phyloP scores from a whole-genome alignment of 306 rosid species.

The Boehmeria nivea region DNA sequence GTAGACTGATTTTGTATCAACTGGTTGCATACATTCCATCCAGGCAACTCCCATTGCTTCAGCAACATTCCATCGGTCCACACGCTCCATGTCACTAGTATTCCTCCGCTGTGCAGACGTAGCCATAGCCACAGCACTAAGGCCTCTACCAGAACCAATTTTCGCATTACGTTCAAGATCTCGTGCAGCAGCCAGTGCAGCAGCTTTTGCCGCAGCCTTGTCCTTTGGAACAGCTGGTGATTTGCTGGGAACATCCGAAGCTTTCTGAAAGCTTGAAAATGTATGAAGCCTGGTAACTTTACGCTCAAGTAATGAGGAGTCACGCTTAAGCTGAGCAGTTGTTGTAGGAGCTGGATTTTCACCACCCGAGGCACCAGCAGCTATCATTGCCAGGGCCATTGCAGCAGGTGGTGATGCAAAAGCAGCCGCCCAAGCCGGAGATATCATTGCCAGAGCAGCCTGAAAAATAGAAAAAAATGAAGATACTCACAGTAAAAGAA shows the following conservation, averaged over 20 bases:
- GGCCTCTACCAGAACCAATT: conserved; percentile 98
- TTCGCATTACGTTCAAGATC: conserved; percentile 75
- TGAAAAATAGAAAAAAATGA: conserved; percentile 12
- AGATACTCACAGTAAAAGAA: neutral
- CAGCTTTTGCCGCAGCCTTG: conserved; percentile 96
- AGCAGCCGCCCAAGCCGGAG: conserved; percentile 99
- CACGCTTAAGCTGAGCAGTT: conserved; percentile 64
- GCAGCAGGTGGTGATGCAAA: conserved; percentile 99
- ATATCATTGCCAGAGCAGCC: conserved; percentile 87
- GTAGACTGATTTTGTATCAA: conserved; percentile 86
- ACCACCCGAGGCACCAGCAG: conserved; percentile 93
- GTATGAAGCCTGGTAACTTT: conserved; percentile 70
- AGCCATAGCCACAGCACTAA: conserved; percentile 99
- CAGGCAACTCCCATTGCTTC: conserved; percentile 99
- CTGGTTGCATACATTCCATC: conserved; percentile 96
- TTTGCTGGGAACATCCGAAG: conserved; percentile 51
- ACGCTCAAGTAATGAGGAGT: conserved; percentile 75
- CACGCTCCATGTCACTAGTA: conserved; percentile 82
- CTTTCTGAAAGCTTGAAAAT: conserved; percentile 94
- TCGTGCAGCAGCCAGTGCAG: conserved; percentile 94
- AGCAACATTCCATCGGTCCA: conserved; percentile 73
- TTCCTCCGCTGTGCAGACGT: conserved; percentile 90
- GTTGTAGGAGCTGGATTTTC: conserved; percentile 61
- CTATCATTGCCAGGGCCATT: conserved; percentile 99
- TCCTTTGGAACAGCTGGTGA: conserved; percentile 66